Evolutionary conservation across 2,329 filamentous ascomycete species (phyloP).

Genomic region (Cytospora mali): DNA sequence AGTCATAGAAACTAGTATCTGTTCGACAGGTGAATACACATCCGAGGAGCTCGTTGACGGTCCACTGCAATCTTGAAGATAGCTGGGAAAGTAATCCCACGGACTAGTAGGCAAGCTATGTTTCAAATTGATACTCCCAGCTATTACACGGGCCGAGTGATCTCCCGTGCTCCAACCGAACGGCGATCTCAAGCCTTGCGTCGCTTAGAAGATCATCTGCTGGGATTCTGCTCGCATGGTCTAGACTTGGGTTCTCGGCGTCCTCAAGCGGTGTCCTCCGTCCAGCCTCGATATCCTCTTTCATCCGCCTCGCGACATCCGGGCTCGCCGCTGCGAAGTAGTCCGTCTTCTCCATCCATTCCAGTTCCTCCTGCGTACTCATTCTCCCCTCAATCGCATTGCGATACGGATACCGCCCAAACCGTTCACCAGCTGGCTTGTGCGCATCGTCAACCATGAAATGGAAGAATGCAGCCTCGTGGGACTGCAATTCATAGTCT

Average conservation of each 20-base stretch:
- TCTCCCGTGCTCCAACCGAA: not conserved
- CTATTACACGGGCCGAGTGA: not conserved
- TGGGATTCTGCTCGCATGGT: not conserved
- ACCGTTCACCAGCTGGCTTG: conserved; percentile 34
- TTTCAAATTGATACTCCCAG: not conserved
- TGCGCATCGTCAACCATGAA: conserved; percentile 35
- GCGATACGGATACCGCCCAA: conserved; percentile 36
- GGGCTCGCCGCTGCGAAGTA: conserved; percentile 29
- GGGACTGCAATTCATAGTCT: conserved; percentile 18
- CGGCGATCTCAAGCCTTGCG: not conserved
- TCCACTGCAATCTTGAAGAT: conserved; percentile 14
- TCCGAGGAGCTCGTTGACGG: no score
- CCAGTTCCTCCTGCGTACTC: conserved; percentile 33
- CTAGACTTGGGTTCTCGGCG: not conserved
- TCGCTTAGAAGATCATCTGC: not conserved
- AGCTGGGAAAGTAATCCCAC: not conserved
- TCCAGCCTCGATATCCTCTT: conserved; percentile 29
- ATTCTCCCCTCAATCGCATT: conserved; percentile 33
- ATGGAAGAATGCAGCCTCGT: conserved; percentile 33
- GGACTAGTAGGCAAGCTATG: not conserved
- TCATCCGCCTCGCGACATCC: conserved; percentile 29
- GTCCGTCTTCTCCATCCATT: conserved; percentile 30
- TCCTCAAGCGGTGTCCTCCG: conserved; percentile 33
- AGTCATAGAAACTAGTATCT: not conserved
- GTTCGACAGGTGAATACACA: not conserved